phyloP scores from a whole-genome alignment of 805 yeast species.

The Dipodascus albidus region DNA sequence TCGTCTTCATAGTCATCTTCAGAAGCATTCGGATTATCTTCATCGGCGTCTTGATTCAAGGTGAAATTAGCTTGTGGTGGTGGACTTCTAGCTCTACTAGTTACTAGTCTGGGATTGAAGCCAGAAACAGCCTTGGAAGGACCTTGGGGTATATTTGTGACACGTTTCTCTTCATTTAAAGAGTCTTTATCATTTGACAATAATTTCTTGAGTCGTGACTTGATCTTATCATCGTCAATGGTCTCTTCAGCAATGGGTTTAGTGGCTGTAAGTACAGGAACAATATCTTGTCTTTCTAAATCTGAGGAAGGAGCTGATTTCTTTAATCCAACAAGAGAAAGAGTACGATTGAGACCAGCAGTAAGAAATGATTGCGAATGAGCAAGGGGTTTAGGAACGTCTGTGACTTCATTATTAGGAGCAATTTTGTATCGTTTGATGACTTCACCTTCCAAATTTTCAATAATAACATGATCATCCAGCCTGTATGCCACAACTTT shows the following conservation, averaged over 20 bases:
- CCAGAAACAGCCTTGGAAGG: too few relatives aligned
- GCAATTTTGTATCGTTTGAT: slow-evolving; percentile 71
- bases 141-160: too few relatives aligned
- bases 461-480: slow-evolving; percentile 69
- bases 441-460: slow-evolving; percentile 86
- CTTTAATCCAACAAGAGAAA: slow-evolving; percentile 1
- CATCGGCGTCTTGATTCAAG: neutral
- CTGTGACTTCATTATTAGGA: slow-evolving; percentile 30
- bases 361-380: neutral
- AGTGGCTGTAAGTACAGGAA: neutral
- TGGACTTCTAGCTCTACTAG: neutral
- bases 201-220: neutral
- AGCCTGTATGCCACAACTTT: slow-evolving; percentile 65
- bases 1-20: slow-evolving; percentile 22
- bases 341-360: slow-evolving; percentile 5
- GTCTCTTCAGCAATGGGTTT: neutral
- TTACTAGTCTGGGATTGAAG: neutral
- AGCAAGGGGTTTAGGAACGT: neutral
- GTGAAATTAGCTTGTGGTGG: neutral
- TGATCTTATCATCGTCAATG: neutral
- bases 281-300: neutral
- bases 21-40: slow-evolving; percentile 5
- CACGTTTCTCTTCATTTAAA: neutral
- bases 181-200: neutral
- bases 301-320: neutral